These are phyloP conservation scores for Phytophthora brassicae DNA, from an alignment of 352 stramenopile species.

Conservation along the genomic window DNA sequence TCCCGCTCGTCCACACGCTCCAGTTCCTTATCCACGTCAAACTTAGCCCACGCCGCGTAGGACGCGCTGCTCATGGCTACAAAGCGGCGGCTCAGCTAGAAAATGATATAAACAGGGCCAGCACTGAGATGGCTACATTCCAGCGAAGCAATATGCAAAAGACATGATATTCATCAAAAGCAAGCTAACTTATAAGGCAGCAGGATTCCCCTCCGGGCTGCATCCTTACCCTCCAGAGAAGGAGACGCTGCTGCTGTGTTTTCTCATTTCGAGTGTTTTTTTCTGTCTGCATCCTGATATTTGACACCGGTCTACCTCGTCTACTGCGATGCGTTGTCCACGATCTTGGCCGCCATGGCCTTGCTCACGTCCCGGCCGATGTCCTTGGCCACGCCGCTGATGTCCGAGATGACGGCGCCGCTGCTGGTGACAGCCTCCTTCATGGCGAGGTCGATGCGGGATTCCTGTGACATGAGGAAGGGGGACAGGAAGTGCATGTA, in stretches of 20 bases:
- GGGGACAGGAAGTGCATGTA: constrained; percentile 94
- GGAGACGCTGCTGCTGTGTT: too few species aligned
- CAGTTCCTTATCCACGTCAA: constrained; percentile 71
- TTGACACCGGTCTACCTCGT: not conserved
- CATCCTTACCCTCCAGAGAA: not conserved
- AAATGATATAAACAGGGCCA: constrained; percentile 3
- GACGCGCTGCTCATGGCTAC: constrained; percentile 37
- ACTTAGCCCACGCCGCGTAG: constrained; percentile 64
- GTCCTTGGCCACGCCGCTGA: constrained; percentile 73
- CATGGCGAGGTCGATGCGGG: constrained; percentile 83
- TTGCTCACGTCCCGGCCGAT: constrained; percentile 76
- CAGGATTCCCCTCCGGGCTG: not conserved
- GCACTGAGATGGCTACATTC: not conserved
- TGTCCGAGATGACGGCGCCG: constrained; percentile 78
- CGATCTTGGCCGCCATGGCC: constrained; percentile 73
- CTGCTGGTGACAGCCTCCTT: constrained; percentile 79
- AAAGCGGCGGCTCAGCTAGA: not conserved
- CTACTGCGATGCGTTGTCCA: constrained; percentile 50
- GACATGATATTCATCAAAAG: constrained; percentile 41
- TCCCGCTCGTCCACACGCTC: constrained; percentile 48
- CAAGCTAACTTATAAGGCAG: constrained; percentile 44
- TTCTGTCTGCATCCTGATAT: not conserved
- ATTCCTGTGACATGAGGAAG: constrained; percentile 84
- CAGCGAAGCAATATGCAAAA: constrained; percentile 25
- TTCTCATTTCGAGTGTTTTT: constrained; percentile 9